phyloP scores from a whole-genome alignment of 2,329 filamentous ascomycete genomes.

The Stagonosporopsis rhizophila region DNA sequence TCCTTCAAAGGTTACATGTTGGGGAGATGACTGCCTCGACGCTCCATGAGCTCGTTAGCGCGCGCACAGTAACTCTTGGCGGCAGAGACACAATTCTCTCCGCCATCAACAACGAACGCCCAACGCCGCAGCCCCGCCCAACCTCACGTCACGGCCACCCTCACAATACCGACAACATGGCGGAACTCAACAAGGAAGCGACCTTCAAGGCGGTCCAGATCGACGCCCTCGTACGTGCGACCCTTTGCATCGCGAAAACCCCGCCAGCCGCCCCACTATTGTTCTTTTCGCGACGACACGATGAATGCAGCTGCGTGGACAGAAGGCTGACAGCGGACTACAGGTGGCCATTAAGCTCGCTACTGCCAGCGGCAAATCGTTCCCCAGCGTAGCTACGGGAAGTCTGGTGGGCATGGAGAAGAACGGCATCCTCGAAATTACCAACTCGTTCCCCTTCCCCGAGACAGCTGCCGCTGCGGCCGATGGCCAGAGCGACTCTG shows the following conservation, averaged over 20 bases:
- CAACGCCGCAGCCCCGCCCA: constrained; percentile 27
- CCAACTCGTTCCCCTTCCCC: constrained; percentile 94
- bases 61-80: constrained; percentile 22
- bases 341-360: constrained; percentile 98
- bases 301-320: not conserved
- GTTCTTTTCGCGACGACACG: constrained; percentile 20
- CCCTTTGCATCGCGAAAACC: constrained; percentile 34
- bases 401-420: constrained; percentile 93
- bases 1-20: not conserved
- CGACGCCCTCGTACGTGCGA: constrained; percentile 81
- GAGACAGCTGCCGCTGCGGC: constrained; percentile 73
- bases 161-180: constrained; percentile 40
- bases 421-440: constrained; percentile 82
- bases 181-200: constrained; percentile 46
- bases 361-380: constrained; percentile 88
- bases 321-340: constrained; percentile 31
- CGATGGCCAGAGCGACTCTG: constrained; percentile 46
- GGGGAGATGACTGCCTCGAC: not conserved
- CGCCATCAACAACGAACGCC: constrained; percentile 27
- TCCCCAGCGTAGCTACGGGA: constrained; percentile 88
- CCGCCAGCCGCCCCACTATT: constrained; percentile 41
- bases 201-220: constrained; percentile 89
- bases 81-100: constrained; percentile 18
- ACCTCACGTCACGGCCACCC: constrained; percentile 17
- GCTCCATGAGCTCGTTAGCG: constrained; percentile 21